Conservation (phyloP, 2,329 filamentous ascomycete genomes). For the Phaeophleospora eucalypticola region DNA sequence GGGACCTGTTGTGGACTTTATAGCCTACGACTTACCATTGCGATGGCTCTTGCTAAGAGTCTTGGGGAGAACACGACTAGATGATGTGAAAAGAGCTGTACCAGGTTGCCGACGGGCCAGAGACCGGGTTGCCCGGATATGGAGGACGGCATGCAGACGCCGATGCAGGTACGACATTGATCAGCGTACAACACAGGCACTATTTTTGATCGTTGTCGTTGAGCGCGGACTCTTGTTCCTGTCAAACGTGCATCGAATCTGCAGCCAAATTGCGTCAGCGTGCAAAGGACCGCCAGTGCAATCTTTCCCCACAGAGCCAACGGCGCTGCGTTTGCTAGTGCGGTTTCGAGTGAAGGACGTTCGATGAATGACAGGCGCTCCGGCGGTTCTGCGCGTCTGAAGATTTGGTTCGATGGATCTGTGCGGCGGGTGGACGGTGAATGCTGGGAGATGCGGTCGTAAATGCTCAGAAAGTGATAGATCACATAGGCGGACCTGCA, state of each 20-base stretch:
- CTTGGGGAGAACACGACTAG: no score
- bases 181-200: conserved; percentile 15
- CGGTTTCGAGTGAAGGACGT: conserved; percentile 3
- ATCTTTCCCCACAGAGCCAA: conserved; percentile 13
- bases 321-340: conserved; percentile 10
- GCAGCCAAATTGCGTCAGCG: conserved; percentile 19
- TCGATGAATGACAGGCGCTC: neutral
- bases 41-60: no score
- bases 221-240: conserved; percentile 12
- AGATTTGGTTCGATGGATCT: neutral
- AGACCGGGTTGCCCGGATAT: conserved; percentile 19
- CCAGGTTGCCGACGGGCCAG: conserved; percentile 19
- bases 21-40: no score
- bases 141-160: conserved; percentile 11
- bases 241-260: conserved; percentile 16
- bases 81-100: conserved; percentile 16
- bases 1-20: no score
- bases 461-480: conserved; percentile 15
- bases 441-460: neutral
- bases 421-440: neutral
- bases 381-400: conserved; percentile 1
- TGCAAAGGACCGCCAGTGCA: conserved; percentile 5
- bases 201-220: conserved; percentile 10
- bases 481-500: conserved; percentile 15
- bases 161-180: conserved; percentile 23